A percentile compares a stretch with the other conserved stretches of the same genome.
Evolutionary conservation across 208 protist genomes (phyloP).

Genomic region (Trichomonas gallinae): DNA sequence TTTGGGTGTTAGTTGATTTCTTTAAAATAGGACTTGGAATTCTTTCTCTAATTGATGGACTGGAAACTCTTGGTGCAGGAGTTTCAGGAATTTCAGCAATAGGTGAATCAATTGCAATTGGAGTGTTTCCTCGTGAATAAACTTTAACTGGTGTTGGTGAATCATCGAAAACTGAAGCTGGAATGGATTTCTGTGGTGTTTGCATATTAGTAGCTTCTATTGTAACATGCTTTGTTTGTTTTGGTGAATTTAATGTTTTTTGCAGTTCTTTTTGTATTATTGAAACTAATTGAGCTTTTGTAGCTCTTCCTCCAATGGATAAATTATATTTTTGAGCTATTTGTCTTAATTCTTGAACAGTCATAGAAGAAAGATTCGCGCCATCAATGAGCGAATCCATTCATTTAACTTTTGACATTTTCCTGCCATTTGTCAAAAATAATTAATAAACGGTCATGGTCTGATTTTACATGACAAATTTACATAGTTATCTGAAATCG

Average conservation of each 20-base stretch:
- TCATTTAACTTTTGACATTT: too few species aligned
- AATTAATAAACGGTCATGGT: too few species aligned
- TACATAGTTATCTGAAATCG: too few species aligned
- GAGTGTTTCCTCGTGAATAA: not conserved
- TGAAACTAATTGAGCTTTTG: not conserved
- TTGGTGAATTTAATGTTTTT: not conserved
- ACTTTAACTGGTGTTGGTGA: not conserved
- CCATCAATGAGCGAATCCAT: too few species aligned
- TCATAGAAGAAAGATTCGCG: too few species aligned
- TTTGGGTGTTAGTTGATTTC: too few species aligned
- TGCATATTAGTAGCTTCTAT: not conserved
- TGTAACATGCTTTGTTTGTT: not conserved
- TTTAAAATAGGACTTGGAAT: too few species aligned
- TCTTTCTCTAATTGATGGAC: not conserved
- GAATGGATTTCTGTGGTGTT: not conserved
- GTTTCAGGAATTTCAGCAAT: not conserved
- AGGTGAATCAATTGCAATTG: not conserved
- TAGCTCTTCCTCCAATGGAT: not conserved
- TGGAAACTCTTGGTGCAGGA: not conserved
- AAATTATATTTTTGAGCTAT: not conserved
- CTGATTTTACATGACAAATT: too few species aligned
- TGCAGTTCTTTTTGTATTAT: not conserved
- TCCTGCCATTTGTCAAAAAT: too few species aligned
- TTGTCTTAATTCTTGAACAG: not conserved
- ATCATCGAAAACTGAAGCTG: not conserved